Base-by-base conservation (phyloP, 179 eudicot species). In the Drosera spatulata region DNA sequence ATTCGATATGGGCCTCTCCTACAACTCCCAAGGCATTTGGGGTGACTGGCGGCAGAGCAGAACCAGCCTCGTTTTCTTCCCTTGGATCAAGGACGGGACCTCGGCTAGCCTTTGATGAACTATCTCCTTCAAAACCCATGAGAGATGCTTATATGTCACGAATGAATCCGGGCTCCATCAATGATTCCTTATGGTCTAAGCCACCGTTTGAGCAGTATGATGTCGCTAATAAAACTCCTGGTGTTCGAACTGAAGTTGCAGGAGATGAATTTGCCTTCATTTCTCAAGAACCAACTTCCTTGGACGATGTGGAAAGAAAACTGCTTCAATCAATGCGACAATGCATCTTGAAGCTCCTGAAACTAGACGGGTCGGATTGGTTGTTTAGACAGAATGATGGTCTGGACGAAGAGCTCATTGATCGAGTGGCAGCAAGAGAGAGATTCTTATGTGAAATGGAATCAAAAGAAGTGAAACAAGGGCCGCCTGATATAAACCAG, bases 361-460 rank as follows among this genome's bases (percentile, higher is more conserved):
- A 85, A 66, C 71, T 94, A 68, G 99, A 94, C 69, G 99, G 99
- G n/a, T 85, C 94, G 44, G 88, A 87, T 48, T 89, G 88, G 95
- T 66, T 94, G 72, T 94, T 94, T 72, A 85, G 80, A 71, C 84
- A 80, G 56, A 82, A 87, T 68, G 99, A 87, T 70, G 94, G 97
- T 53, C 79, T 75, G 15, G 99, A 94, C 69, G 97, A 94, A 78
- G 94, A 90, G 65, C 84, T 94, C 43, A 78, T 94, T 49, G 94
- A 82, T 59, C 80, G 79, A 50, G 88, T 94, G 58, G 95, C 94
- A 67, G 76, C 79, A 11, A 82, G 96, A 71, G 97, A 90, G 81
- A 90, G 71, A 65, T 81, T 86, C 48, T 61, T 83, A 58, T 77
- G 72, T 61, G 99, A 94, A 73, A 88, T 73, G 61, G 99, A 94